Base-by-base conservation (phyloP, 2,329 filamentous ascomycete species). In the Aspergillus aculeatus region DNA sequence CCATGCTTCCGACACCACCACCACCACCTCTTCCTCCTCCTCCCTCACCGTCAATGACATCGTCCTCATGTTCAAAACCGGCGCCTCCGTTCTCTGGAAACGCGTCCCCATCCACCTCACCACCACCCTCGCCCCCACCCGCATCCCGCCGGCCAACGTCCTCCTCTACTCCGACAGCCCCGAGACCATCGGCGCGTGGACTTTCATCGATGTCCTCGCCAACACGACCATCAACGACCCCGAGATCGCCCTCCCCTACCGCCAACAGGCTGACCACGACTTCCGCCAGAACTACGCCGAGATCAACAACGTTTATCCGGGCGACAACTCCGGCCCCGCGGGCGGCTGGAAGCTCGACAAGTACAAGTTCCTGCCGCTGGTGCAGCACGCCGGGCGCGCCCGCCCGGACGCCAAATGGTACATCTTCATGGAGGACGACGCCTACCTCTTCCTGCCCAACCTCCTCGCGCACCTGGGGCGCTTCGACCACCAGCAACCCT, bases 351-450 rank as follows among this genome's bases (percentile, higher is more conserved):
- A 77, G 24, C 71, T 86, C 31, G 84, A 87, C 75, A 86, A 85
- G 73, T 86, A 84, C 75, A 87, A 86, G 71, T 86, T 85, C 66
- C 73, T 85, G 47, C 83, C 85, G 64, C 85, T 86, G 65, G 80
- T 83, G 16, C 80, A 58, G n/a, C 51, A 57, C 7, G 52, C 55
- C 1, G 50, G 49, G 5, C 19, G 26, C 4, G 32, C 47, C 29
- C 52, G 54, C 31, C 51, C 55, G 2, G 50, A 57, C 26, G 55
- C 59, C 1, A 81, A 85, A 65, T 87, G 84, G 84, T 87, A 85
- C 66, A 69, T 87, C 14, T 86, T 84, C 61, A 78, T 86, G 64
- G 84, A 86, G 56, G 81, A 83, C 56, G 84, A 86, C 67, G 83
- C 83, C 9, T 86, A 86, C 65, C 77, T 86, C 11, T 75, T 84